These are phyloP conservation scores for Fusarium pseudoanthophilum DNA, from an alignment of 2,329 filamentous ascomycete species.

Conservation along the genomic window DNA sequence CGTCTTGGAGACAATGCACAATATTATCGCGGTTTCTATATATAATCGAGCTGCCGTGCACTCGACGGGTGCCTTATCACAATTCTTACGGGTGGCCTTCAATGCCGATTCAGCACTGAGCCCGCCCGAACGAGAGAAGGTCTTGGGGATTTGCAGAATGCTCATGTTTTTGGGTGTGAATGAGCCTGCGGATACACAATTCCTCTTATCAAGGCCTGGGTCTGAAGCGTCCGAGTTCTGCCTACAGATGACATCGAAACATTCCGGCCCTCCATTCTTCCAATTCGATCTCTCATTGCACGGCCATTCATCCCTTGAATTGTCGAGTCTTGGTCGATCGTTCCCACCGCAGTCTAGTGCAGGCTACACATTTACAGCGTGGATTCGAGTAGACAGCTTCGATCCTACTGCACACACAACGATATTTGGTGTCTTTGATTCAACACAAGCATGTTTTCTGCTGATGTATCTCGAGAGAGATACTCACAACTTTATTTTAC, in stretches of 20 bases:
- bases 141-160: slow-evolving; percentile 74
- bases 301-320: slow-evolving; percentile 90
- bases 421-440: slow-evolving; percentile 93
- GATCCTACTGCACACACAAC: slow-evolving; percentile 90
- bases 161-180: slow-evolving; percentile 82
- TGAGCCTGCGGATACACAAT: slow-evolving; percentile 83
- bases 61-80: slow-evolving; percentile 74
- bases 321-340: slow-evolving; percentile 82
- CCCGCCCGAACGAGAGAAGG: slow-evolving; percentile 65
- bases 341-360: slow-evolving; percentile 83
- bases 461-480: slow-evolving; percentile 94
- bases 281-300: slow-evolving; percentile 92
- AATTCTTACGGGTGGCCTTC: slow-evolving; percentile 72
- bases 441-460: slow-evolving; percentile 91
- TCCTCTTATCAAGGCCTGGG: slow-evolving; percentile 68
- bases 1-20: slow-evolving; percentile 71
- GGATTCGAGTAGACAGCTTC: slow-evolving; percentile 89
- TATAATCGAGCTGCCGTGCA: slow-evolving; percentile 79
- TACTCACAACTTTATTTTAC: slow-evolving; percentile 91
- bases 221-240: slow-evolving; percentile 73
- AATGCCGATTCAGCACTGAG: slow-evolving; percentile 61
- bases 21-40: slow-evolving; percentile 69
- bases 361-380: slow-evolving; percentile 92
- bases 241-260: slow-evolving; percentile 76
- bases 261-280: slow-evolving; percentile 83